Base-by-base conservation (phyloP, 345 rosid species). In the Euphorbia peplus region DNA sequence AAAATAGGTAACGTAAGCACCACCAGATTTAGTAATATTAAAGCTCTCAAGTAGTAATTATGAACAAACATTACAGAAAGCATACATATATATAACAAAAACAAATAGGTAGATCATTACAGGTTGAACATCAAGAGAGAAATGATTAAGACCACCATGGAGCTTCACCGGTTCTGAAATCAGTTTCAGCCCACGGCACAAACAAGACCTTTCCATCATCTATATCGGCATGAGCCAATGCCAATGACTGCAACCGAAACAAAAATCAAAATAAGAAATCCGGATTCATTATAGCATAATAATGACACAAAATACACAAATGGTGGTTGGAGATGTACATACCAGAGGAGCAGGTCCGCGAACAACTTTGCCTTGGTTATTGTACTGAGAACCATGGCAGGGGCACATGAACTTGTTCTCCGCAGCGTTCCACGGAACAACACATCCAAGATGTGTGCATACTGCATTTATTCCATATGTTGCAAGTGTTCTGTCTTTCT, bases 331-430 rank as follows among this genome's bases (percentile, higher is more conserved):
- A 39, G 62, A 55, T 32, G 5, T 0, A 74, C 92, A 86, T 75
- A 93, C 98, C 88, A 93, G 76, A 46, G 98, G 98, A 7, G 97
- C 97, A 25, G 98, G 98, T 46, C 98, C 98, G 80, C 98, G 81
- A 61, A 93, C 97, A 44, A 93, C 98, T 84, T 80, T 88, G 62
- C 98, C 98, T 83, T 93, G 95, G 8, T 92, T 79, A 25, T 93
- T 93, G 90, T 93, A 93, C 73, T 93, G 97, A n/a, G 98, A 93
- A 42, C 96, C 97, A 67, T 93, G 97, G 86, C 97, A 93, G 28
- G 97, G 98, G 71, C 98, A 91, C 63, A 93, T 83, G 83, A 91
- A 91, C 82, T 88, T 91, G 60, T 93, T 93, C 85, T 91, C 97
- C 50, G 91, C 91, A 69, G 70, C n/a, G 78, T 93, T 91, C 79